Percentiles rank a stretch among this genome's conserved stretches.
These are phyloP conservation scores for Malassezia obtusa DNA, from an alignment of 1,284 basidiomycete species.

Conservation along the genomic window DNA sequence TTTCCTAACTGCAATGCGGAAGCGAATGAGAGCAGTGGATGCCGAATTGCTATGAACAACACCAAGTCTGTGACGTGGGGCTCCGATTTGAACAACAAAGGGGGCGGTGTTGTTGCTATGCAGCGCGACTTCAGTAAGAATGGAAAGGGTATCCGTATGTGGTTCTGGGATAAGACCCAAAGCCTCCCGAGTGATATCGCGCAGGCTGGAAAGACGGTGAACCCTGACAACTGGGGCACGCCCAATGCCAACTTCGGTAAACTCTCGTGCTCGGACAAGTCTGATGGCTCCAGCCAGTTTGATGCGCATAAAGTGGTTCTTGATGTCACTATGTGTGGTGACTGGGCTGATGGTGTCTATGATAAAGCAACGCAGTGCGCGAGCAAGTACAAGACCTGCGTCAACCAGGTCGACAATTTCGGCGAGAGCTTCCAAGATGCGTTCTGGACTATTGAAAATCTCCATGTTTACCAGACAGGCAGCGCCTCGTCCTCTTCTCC, in stretches of 20 bases:
- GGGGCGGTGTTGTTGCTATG: conserved; percentile 42
- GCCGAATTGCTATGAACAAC: conserved; percentile 34
- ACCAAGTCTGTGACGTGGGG: conserved; percentile 33
- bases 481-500: not conserved
- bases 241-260: conserved; percentile 34
- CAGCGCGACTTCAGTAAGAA: conserved; percentile 34
- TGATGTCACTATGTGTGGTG: conserved; percentile 42
- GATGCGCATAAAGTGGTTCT: conserved; percentile 34
- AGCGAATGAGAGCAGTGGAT: conserved; percentile 26
- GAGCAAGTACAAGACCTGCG: conserved; percentile 24
- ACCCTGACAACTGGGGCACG: conserved; percentile 30
- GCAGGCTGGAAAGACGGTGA: conserved; percentile 18
- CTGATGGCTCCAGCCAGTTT: conserved; percentile 20
- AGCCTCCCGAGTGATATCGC: conserved; percentile 27
- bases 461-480: conserved; percentile 7
- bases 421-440: conserved; percentile 29
- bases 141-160: conserved; percentile 39
- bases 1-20: conserved; percentile 34
- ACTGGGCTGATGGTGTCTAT: conserved; percentile 35
- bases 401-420: conserved; percentile 30
- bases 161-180: conserved; percentile 31
- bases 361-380: conserved; percentile 21
- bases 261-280: conserved; percentile 22
- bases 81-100: conserved; percentile 25
- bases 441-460: conserved; percentile 33